A percentile compares a stretch with the other conserved stretches of the same genome.
These are phyloP conservation scores for Heliamphora exappendiculata DNA, from an alignment of 148 eudicot species.

Conservation along the genomic window DNA sequence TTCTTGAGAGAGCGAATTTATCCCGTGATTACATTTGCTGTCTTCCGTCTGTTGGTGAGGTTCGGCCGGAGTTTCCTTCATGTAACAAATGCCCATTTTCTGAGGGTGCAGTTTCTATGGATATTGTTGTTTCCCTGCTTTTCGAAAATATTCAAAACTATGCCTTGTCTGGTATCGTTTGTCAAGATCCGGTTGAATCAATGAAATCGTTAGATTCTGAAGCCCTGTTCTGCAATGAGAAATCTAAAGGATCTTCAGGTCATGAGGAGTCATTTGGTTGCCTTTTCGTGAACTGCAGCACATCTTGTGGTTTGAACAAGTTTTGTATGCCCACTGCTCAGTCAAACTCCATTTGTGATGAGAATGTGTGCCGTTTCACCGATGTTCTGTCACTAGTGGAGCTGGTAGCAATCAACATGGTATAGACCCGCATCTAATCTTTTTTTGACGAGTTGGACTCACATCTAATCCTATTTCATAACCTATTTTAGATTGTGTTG, in stretches of 20 bases:
- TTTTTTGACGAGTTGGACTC: too few species aligned
- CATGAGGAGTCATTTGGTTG: neutral
- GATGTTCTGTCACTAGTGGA: conserved; percentile 66
- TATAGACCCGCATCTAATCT: conserved; percentile 25
- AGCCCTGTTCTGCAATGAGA: neutral
- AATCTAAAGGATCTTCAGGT: neutral
- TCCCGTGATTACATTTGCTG: conserved; percentile 14
- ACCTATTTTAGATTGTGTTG: neutral
- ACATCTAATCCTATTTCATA: neutral
- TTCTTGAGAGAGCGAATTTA: conserved; percentile 31
- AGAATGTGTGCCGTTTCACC: conserved; percentile 22
- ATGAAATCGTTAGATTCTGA: conserved; percentile 9
- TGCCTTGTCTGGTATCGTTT: conserved; percentile 3
- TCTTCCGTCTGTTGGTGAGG: conserved; percentile 14
- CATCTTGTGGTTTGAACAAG: conserved; percentile 4
- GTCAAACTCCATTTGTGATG: conserved; percentile 12
- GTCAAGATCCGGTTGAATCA: conserved; percentile 14
- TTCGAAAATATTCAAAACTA: conserved; percentile 38
- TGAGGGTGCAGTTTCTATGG: conserved; percentile 37
- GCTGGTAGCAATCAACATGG: conserved; percentile 63
- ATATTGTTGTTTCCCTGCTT: conserved; percentile 39
- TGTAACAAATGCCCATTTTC: conserved; percentile 66
- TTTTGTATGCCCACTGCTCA: conserved; percentile 9
- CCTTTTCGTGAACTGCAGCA: neutral
- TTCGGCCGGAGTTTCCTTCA: conserved; percentile 19